Base-by-base conservation (phyloP, 2,329 filamentous ascomycete genomes). In the Fusarium lyarnte region DNA sequence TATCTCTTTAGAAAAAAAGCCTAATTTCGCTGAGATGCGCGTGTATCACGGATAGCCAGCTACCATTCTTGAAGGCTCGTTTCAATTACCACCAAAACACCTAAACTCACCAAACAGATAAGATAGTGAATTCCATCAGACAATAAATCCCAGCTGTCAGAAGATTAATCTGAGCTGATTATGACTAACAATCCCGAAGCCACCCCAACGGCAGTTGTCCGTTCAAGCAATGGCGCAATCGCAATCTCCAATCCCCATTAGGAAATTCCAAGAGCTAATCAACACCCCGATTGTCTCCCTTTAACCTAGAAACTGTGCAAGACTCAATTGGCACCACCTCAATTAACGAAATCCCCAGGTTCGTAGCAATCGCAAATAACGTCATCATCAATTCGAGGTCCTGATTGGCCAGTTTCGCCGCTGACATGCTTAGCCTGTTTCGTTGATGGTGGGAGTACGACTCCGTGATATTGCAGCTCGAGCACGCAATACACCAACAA, bases 401-500 rank as follows among this genome's bases (percentile, higher is more conserved):
- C 25, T 47, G 29, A 74, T 74, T 74, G 72, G 72, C 21, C 8
- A 10, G 14, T 21, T 38, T 43, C 39, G 19, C 12, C 23, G 16
- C 33, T 58, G 31, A 12, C 17, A 25, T 59, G 55, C 42, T 65
- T 58, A 51, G 67, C 57, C 41, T 58, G 17, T 52, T 57, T 66
- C 63, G 63, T 29, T 42, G 53, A 33, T 75, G 63, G 66, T 53
- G 52, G 66, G 65, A 60, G 67, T 63, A 70, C 64, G 52, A 77
- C 76, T 78, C 73, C 76, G 76, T 77, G 74, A 78, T 78, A 75
- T 69, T 23, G 54, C 59, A 41, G 64, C 33, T 58, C 46, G 38
- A 78, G 76, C 76, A 78, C 76, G 76, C 76, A 77, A 78, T 78
- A 63, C 61, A 38, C 49, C 43, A 41, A 46, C 72, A 64, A 76